Conservation (phyloP, 371 early-diverging fungal genomes). For the Gilbertella persicaria region DNA sequence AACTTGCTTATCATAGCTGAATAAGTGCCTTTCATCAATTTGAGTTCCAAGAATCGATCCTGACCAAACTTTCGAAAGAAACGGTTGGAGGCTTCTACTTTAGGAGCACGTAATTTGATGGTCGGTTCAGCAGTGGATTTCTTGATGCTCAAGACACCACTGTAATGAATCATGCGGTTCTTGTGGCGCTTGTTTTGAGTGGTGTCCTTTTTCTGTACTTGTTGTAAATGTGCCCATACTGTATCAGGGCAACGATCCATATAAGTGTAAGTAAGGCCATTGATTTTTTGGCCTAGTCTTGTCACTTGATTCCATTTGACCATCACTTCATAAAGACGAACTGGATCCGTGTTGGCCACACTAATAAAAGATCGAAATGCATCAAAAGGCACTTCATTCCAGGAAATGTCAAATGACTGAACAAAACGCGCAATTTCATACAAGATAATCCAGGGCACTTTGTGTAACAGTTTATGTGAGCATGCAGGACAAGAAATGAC, state of each 20-base stretch:
- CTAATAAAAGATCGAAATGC: constrained; percentile 27
- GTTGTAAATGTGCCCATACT: constrained; percentile 31
- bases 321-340: constrained; percentile 27
- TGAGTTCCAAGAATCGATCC: constrained; percentile 43
- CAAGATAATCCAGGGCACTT: constrained; percentile 27
- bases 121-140: constrained; percentile 1
- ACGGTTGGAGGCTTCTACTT: constrained; percentile 39
- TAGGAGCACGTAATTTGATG: constrained; percentile 29
- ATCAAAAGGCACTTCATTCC: constrained; percentile 34
- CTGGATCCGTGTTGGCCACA: constrained; percentile 21
- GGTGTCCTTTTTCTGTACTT: neutral
- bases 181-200: constrained; percentile 2
- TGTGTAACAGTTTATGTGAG: constrained; percentile 10
- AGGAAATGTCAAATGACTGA: constrained; percentile 11
- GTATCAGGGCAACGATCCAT: constrained; percentile 40
- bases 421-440: constrained; percentile 42
- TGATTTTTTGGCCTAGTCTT: constrained; percentile 9
- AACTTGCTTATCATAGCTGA: constrained; percentile 13
- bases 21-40: constrained; percentile 14
- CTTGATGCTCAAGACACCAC: constrained; percentile 21
- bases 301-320: constrained; percentile 34
- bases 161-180: constrained; percentile 34
- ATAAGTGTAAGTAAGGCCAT: constrained; percentile 10
- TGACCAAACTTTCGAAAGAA: constrained; percentile 47
- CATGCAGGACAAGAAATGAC: constrained; percentile 18